These are phyloP conservation scores for Alternaria gansuensis DNA, from an alignment of 2,329 filamentous ascomycete genomes.

Conservation along the genomic window DNA sequence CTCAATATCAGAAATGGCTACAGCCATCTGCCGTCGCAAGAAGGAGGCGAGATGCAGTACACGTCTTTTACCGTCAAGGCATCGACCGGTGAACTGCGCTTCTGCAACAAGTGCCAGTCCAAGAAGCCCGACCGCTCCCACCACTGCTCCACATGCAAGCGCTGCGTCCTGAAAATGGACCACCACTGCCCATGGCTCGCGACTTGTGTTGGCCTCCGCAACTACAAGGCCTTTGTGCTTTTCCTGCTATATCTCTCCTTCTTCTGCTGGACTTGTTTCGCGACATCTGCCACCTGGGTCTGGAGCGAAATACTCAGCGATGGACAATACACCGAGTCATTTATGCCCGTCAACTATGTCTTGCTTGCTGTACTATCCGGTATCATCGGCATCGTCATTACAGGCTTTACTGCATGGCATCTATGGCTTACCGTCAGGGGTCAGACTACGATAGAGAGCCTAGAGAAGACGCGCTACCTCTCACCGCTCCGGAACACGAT, in stretches of 20 bases:
- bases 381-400: slow-evolving; percentile 89
- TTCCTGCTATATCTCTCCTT: slow-evolving; percentile 90
- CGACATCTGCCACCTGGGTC: slow-evolving; percentile 80
- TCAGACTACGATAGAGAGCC: slow-evolving; percentile 93
- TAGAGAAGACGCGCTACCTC: slow-evolving; percentile 95
- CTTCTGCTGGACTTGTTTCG: slow-evolving; percentile 84
- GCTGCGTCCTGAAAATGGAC: slow-evolving; percentile 98
- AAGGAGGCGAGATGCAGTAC: slow-evolving; percentile 62
- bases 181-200: slow-evolving; percentile 99
- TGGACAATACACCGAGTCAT: slow-evolving; percentile 73
- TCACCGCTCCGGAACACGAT: slow-evolving; percentile 78
- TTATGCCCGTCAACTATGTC: slow-evolving; percentile 91
- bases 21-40: slow-evolving; percentile 79
- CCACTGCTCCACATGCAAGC: slow-evolving; percentile 93
- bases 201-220: slow-evolving; percentile 90
- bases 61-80: slow-evolving; percentile 92
- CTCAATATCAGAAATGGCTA: slow-evolving; percentile 67
- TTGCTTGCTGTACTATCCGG: slow-evolving; percentile 85
- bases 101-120: slow-evolving; percentile 96
- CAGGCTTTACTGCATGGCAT: slow-evolving; percentile 92
- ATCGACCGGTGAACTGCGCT: slow-evolving; percentile 79
- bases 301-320: slow-evolving; percentile 82
- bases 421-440: slow-evolving; percentile 79
- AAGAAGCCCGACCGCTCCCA: slow-evolving; percentile 95
- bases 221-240: slow-evolving; percentile 94